Evolutionary conservation across 1,284 basidiomycete species (phyloP), one percentile per base, ranked within the genome.

Genomic region (Waitea zeae): DNA sequence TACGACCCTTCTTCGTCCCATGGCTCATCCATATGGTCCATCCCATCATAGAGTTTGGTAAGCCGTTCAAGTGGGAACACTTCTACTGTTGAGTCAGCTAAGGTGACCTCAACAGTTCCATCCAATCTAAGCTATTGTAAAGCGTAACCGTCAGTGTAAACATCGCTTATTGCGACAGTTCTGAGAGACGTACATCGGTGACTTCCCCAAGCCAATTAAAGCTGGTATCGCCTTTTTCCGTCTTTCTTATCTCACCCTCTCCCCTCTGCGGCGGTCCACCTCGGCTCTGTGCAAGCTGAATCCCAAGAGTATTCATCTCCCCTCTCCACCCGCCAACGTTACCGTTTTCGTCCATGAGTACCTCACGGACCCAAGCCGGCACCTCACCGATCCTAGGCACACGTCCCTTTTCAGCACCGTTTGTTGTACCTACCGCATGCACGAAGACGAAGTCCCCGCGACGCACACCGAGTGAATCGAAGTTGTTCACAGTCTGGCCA

Each of bases 391-490:
- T 77, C 35, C 65, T 62, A 4, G 84, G 81, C 31, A 88, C 73
- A 40, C 63, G 57, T 2, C 81, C 79, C 9, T 57, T 50, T 26
- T 60, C 49, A 20, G 64, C 64, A n/a, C 81, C 81, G 46, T 86
- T 88, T 12, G 67, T 73, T 19, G 59, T 57, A 13, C 67, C 72
- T 41, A 64, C 61, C 5, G 56, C 56, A 51, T 83, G 77, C 36
- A 90, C 62, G 43, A 96, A 76, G 12, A 95, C 86, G 39, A 75
- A 70, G 46, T 92, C 84, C 9, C 87, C 84, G 15, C 82, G 66
- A 32, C 74, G 69, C 17, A 92, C 74, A 22, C 84, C 84, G 34
- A 82, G 70, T n/a, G 70, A 71, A 29, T 78, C 74, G 22, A 42
- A 56, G 44, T 27, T 56, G 42, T 42, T 55, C 43, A 62, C 50